Base-by-base conservation (phyloP, 2,329 filamentous ascomycete genomes). In the Pestalotiopsis sp. region DNA sequence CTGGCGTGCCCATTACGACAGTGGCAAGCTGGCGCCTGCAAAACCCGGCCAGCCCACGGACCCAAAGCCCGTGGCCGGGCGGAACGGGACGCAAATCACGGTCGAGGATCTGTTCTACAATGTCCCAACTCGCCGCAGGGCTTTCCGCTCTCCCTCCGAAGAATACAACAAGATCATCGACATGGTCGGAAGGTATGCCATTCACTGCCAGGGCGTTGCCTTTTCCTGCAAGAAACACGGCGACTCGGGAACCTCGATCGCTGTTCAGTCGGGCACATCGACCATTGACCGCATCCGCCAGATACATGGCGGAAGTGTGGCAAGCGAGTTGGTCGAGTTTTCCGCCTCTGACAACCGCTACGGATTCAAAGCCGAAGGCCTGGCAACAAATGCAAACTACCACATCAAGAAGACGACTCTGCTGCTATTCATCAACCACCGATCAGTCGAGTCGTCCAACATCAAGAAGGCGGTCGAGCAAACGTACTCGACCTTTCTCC, bases 51-150 rank as follows among this genome's bases (percentile, higher is more conserved):
- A 97, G 77, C 90, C 86, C 72, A 85, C 92, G 1, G 94, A 97
- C 56, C 96, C 96, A 2, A 97, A 94, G 77, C 91, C 94, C 4
- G 93, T 91, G 52, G 95, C 96, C 60, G 96, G 96, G 17, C 89
- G 95, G 17, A 91, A 90, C 71, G 96, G 96, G 7, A 99, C 96
- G 2, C 95, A 98, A 76, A 97, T 99, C 75, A 95, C 93, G 0
- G 95, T 99, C 17, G 95, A 99, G 77, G 96, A 99, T 78, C 83
- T 99, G 12, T 99, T 99, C 80, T 99, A 97, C 85, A 99, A 98
- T 75, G 90, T 98, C 1, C 95, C 94, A 0, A 97, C 92, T 9
- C 89, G 96, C 27, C 90, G 95, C 45, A 90, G 91, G 72, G 96
- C 97, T 12, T 99, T 99, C 76, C 90, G 96, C 56, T 98, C 95